Conservation (phyloP, 2,329 filamentous ascomycete genomes). For the Onygenales sp. region DNA sequence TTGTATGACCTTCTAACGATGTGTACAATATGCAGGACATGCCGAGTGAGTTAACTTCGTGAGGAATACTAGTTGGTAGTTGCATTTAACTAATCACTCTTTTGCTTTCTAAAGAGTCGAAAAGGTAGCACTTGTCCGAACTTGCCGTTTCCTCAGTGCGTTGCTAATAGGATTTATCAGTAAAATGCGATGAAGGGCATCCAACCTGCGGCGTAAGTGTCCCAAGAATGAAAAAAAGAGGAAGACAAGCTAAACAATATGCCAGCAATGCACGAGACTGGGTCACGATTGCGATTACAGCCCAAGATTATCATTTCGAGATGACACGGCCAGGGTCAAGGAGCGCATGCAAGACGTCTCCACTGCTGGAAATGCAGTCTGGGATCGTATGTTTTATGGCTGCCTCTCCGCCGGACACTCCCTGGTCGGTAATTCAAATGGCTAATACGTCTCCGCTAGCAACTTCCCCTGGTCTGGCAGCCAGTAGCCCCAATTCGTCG, state of each 20-base stretch:
- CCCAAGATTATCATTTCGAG: conserved; percentile 45
- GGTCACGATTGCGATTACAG: conserved; percentile 50
- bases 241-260: background rate
- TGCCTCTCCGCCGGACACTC: background rate
- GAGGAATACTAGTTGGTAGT: background rate
- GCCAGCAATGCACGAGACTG: conserved; percentile 45
- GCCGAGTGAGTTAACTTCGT: conserved; percentile 27
- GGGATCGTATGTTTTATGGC: conserved; percentile 42
- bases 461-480: conserved; percentile 20
- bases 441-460: conserved; percentile 14
- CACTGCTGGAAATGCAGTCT: conserved; percentile 43
- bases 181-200: conserved; percentile 49
- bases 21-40: conserved; percentile 27
- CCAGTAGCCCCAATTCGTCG: conserved; percentile 20
- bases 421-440: conserved; percentile 6
- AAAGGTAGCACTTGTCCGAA: conserved; percentile 24
- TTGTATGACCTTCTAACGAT: conserved; percentile 3
- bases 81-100: background rate
- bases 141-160: background rate
- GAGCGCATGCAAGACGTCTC: conserved; percentile 44
- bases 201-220: conserved; percentile 44
- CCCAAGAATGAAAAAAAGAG: conserved; percentile 1
- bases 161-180: conserved; percentile 17
- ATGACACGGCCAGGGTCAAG: conserved; percentile 43
- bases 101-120: conserved; percentile 22